Percentiles rank a stretch among this genome's conserved stretches.
Evolutionary conservation across 2,329 filamentous ascomycete species (phyloP).

Genomic region (Xylaria sp.): DNA sequence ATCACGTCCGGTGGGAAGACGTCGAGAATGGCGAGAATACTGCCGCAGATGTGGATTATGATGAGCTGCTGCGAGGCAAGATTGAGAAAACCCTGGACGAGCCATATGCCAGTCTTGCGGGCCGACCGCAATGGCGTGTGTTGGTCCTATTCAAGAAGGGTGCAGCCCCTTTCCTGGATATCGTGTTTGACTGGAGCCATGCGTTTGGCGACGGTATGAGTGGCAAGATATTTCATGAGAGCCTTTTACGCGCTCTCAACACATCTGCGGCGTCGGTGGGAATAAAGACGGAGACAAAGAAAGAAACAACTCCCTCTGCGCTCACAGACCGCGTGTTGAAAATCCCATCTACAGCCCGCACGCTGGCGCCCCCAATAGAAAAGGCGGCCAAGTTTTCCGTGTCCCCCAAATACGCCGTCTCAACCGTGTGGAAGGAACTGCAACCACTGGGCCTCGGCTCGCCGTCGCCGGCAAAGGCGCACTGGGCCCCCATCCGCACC

Average conservation of each 20-base stretch:
- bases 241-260: slow-evolving; percentile 48
- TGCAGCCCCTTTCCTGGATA: slow-evolving; percentile 29
- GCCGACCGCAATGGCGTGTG: slow-evolving; percentile 41
- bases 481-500: slow-evolving; percentile 41
- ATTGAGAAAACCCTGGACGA: slow-evolving; percentile 37
- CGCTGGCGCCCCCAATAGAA: slow-evolving; percentile 22
- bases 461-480: slow-evolving; percentile 29
- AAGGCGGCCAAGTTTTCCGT: slow-evolving; percentile 39
- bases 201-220: slow-evolving; percentile 39
- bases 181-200: slow-evolving; percentile 42
- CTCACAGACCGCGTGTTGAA: slow-evolving; percentile 42
- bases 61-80: slow-evolving; percentile 6
- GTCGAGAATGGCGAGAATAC: not conserved
- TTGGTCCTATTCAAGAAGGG: slow-evolving; percentile 26
- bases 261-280: not conserved
- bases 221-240: slow-evolving; percentile 44
- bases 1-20: slow-evolving; percentile 41
- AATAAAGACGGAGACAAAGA: not conserved
- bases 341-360: slow-evolving; percentile 43
- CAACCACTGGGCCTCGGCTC: slow-evolving; percentile 24
- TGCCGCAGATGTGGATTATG: slow-evolving; percentile 10
- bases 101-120: slow-evolving; percentile 24
- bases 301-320: slow-evolving; percentile 33
- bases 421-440: slow-evolving; percentile 38
- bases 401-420: slow-evolving; percentile 29